Percentiles rank a stretch among this genome's conserved stretches.
Evolutionary conservation across 2,329 filamentous ascomycete genomes (phyloP).

Genomic region (Aspergillus cejpii): DNA sequence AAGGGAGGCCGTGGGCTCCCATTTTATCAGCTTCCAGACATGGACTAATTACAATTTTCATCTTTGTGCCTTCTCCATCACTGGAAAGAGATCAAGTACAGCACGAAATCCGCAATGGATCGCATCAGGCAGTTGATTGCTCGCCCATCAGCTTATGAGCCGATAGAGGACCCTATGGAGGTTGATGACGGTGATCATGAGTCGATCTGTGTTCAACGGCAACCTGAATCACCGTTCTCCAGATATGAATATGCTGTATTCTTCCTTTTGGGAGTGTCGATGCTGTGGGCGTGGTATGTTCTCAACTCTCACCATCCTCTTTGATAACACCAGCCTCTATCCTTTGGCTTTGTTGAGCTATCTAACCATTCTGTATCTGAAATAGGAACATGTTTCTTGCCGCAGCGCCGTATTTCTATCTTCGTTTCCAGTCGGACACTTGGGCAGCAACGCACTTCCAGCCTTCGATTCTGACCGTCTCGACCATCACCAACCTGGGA

Average conservation of each 20-base stretch:
- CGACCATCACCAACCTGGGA: slow-evolving; percentile 72
- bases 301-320: neutral
- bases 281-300: slow-evolving; percentile 92
- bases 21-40: neutral
- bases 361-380: slow-evolving; percentile 3
- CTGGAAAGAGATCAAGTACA: neutral
- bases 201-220: slow-evolving; percentile 8
- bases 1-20: neutral
- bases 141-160: slow-evolving; percentile 27
- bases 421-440: slow-evolving; percentile 63
- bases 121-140: slow-evolving; percentile 31
- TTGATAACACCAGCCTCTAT: neutral
- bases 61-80: neutral
- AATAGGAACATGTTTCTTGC: slow-evolving; percentile 98
- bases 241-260: slow-evolving; percentile 84
- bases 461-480: slow-evolving; percentile 78
- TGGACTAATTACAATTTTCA: slow-evolving; percentile 5
- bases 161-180: slow-evolving; percentile 23
- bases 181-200: slow-evolving; percentile 28
- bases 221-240: slow-evolving; percentile 53
- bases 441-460: slow-evolving; percentile 79
- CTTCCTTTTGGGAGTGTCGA: slow-evolving; percentile 75
- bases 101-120: slow-evolving; percentile 22
- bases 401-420: slow-evolving; percentile 85
- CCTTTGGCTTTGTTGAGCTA: neutral